Conservation (phyloP, 495 filamentous ascomycete genomes). For the Alectoria sarmentosa region DNA sequence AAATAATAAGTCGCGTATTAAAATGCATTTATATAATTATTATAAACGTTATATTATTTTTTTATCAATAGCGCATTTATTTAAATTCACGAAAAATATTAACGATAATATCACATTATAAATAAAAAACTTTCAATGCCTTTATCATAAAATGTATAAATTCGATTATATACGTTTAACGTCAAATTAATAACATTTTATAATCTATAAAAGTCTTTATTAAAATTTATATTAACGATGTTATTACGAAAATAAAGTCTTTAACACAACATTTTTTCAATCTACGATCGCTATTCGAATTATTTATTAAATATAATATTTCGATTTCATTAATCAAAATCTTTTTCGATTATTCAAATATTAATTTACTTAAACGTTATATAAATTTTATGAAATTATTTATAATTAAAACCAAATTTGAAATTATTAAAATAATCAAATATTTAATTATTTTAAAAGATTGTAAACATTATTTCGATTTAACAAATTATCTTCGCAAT, state of each 20-base stretch:
- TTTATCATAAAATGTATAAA: slow-evolving; percentile 20
- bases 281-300: neutral
- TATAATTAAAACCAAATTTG: neutral
- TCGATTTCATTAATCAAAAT: neutral
- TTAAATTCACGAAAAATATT: slow-evolving; percentile 8
- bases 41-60: slow-evolving; percentile 11
- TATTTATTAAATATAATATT: neutral
- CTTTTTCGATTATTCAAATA: neutral
- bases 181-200: slow-evolving; percentile 1
- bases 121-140: slow-evolving; percentile 21
- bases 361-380: neutral
- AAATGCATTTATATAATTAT: neutral
- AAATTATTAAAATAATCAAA: neutral
- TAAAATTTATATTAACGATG: neutral
- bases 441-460: slow-evolving; percentile 13
- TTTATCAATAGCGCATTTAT: slow-evolving; percentile 18
- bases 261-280: neutral
- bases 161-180: slow-evolving; percentile 4
- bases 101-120: slow-evolving; percentile 7
- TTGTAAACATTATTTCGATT: too few species aligned
- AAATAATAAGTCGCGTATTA: slow-evolving; percentile 7
- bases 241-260: neutral
- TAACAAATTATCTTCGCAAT: too few species aligned
- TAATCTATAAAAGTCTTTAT: too few species aligned
- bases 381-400: too few species aligned